phyloP scores from a whole-genome alignment of 441 rosid genomes.

The Euphorbia corollata region DNA sequence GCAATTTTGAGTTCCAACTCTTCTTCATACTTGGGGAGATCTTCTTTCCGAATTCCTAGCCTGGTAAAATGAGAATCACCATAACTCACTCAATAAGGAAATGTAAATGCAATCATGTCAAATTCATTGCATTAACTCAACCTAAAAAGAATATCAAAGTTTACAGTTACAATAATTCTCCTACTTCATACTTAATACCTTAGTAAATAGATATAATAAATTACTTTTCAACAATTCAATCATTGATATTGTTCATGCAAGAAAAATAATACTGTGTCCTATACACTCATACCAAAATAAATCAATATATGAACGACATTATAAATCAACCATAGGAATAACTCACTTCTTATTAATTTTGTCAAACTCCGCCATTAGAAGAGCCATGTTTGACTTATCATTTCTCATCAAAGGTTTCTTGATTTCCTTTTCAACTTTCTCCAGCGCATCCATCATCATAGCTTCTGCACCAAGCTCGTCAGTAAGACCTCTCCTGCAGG shows the following conservation, averaged over 20 bases:
- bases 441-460: constrained; percentile 93
- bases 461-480: constrained; percentile 90
- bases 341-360: constrained; percentile 82
- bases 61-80: constrained; percentile 28
- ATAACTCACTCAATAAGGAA: not conserved
- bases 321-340: not conserved
- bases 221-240: no score
- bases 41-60: constrained; percentile 81
- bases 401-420: constrained; percentile 90
- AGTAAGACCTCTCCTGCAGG: constrained; percentile 63
- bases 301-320: not conserved
- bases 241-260: no score
- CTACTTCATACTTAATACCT: not conserved
- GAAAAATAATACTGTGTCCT: no score
- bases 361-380: constrained; percentile 77
- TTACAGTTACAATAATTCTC: not conserved
- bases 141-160: not conserved
- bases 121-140: not conserved
- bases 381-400: constrained; percentile 86
- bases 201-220: no score
- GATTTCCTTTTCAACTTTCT: constrained; percentile 81
- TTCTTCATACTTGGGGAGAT: constrained; percentile 89
- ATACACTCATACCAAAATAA: not conserved
- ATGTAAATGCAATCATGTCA: not conserved
- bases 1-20: constrained; percentile 70